Base-by-base conservation (phyloP, 768 basidiomycete species). In the Thelephora ganbajun region DNA sequence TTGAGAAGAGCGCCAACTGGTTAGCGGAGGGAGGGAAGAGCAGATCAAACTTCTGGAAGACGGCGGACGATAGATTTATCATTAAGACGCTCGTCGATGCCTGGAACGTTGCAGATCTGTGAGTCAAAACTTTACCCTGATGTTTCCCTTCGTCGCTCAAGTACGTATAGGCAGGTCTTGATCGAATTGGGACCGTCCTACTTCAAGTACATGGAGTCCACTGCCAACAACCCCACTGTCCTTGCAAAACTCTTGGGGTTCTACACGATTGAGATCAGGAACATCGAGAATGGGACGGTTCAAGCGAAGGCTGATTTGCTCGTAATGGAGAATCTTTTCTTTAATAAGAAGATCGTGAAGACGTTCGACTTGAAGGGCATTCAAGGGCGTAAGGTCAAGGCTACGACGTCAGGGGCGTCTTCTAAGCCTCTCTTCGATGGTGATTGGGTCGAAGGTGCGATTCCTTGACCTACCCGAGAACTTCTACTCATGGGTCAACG, bases 101-200 rank as follows among this genome's bases (percentile, higher is more conserved):
- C 12, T 89, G 86, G 86, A 86, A 86, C 61, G 85, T 87, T 35
- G 80, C 81, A 5, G 87, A 89, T 65, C 61, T 86, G 84, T 87
- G 56, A 66, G 83, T 63, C 6, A 39, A 22, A 41, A 18, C 9
- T 22, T 11, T 33, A 1, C 20, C 6, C 11, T 19, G 33, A 14
- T 14, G 18, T 30, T 6, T n/a, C 4, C 4, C 26, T 30, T 30
- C 20, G 16, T 16, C 34, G 11, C 18, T 46, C 12, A 49, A 23
- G 6, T 12, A 5, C 11, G 44, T 48, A 2, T 51, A 87, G 85
- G 34, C 84, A 88, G 69, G 82, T 85, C 2, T 62, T 91, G 14
- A 70, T 85, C 44, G 87, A 88, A 23, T 68, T 86, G 5, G 78
- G 76, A 0, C 86, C 87, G 1, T 76, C 79, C 2, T 91, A 87